Conservation (phyloP, 179 eudicot genomes). For the Beta macrorhiza region DNA sequence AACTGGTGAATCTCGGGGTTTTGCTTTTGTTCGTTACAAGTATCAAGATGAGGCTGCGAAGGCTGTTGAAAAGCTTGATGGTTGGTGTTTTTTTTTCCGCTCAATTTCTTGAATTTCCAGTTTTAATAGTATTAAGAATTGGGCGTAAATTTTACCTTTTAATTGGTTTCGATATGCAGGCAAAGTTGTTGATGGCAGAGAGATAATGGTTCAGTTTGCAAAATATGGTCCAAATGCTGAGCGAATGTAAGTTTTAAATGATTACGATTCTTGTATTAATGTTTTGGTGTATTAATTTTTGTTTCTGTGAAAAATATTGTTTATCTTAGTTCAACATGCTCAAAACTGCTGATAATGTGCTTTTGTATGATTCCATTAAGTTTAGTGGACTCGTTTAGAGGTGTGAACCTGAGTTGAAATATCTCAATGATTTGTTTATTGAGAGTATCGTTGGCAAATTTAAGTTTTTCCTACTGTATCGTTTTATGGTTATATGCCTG, state of each 20-base stretch:
- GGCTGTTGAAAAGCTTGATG: slow-evolving; percentile 95
- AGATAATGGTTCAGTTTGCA: slow-evolving; percentile 97
- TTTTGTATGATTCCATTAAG: not conserved
- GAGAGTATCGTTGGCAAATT: no score
- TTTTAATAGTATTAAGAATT: not conserved
- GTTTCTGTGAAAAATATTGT: not conserved
- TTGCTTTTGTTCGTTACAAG: slow-evolving; percentile 96
- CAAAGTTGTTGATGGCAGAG: slow-evolving; percentile 89
- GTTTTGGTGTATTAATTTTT: not conserved
- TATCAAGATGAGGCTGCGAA: slow-evolving; percentile 91
- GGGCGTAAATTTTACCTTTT: not conserved
- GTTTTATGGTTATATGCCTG: no score
- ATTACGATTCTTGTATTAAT: not conserved
- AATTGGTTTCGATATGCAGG: slow-evolving; percentile 42
- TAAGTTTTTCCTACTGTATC: no score
- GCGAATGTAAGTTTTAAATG: slow-evolving; percentile 55
- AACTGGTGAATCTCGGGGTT: slow-evolving; percentile 96
- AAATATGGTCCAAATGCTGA: slow-evolving; percentile 98
- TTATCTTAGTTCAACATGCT: not conserved
- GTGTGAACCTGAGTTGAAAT: no score
- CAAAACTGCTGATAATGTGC: not conserved
- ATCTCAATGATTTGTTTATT: no score
- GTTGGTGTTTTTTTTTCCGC: slow-evolving; percentile 23
- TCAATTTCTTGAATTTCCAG: not conserved
- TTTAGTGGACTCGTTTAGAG: no score